phyloP scores from a whole-genome alignment of 495 filamentous ascomycete species.

The Halenospora varia region DNA sequence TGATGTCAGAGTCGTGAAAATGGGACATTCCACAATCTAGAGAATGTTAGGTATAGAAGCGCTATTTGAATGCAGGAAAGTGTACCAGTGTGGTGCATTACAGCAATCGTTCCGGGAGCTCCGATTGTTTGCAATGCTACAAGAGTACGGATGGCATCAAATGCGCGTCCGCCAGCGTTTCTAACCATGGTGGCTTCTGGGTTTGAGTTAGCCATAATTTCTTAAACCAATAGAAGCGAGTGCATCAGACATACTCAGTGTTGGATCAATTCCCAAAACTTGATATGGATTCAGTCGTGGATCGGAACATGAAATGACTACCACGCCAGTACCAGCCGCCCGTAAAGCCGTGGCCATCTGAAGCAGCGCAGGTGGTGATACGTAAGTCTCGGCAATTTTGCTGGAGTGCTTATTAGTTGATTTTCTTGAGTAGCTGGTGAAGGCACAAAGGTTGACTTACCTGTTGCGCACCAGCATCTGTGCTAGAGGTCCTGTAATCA shows the following conservation, averaged over 20 bases:
- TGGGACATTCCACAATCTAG: slow-evolving; percentile 30
- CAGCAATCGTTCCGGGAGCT: slow-evolving; percentile 21
- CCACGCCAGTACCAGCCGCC: slow-evolving; percentile 9
- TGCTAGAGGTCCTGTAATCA: slow-evolving; percentile 7
- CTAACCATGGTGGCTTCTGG: slow-evolving; percentile 22
- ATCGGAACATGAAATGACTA: slow-evolving; percentile 27
- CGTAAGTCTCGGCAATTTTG: slow-evolving; percentile 10
- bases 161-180: slow-evolving; percentile 25
- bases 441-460: slow-evolving; percentile 1
- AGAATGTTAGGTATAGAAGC: not conserved
- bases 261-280: slow-evolving; percentile 28
- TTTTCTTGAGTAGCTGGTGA: not conserved
- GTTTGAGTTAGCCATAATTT: not conserved
- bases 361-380: slow-evolving; percentile 6
- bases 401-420: slow-evolving; percentile 3
- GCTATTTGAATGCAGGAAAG: not conserved
- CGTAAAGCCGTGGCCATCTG: slow-evolving; percentile 7
- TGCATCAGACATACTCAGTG: slow-evolving; percentile 6
- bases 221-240: not conserved
- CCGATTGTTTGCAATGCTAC: slow-evolving; percentile 22
- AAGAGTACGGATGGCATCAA: slow-evolving; percentile 22
- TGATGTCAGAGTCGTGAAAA: slow-evolving; percentile 23
- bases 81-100: slow-evolving; percentile 3
- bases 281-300: slow-evolving; percentile 30
- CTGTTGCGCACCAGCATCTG: slow-evolving; percentile 19